Evolutionary conservation across 1,139 yeast species (phyloP).

Genomic region (Starmera stellimalicola): DNA sequence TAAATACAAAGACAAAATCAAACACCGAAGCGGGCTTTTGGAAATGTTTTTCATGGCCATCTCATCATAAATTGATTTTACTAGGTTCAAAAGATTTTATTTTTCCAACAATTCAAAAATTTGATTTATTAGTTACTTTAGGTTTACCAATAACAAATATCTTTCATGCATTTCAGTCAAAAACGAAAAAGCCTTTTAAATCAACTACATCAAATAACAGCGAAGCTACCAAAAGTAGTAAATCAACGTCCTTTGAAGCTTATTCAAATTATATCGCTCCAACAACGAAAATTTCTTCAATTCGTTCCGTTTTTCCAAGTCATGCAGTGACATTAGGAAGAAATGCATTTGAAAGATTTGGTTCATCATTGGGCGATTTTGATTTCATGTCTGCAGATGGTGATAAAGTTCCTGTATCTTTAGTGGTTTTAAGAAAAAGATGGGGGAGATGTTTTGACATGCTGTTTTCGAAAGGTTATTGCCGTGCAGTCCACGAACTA

Average conservation of each 20-base stretch:
- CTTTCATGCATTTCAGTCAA: slow-evolving; percentile 21
- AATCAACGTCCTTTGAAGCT: slow-evolving; percentile 39
- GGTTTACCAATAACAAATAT: slow-evolving; percentile 59
- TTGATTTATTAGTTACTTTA: slow-evolving; percentile 48
- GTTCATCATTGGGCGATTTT: slow-evolving; percentile 56
- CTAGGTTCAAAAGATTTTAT: slow-evolving; percentile 42
- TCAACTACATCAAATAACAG: not conserved
- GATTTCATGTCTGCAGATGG: slow-evolving; percentile 63
- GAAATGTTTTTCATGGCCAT: slow-evolving; percentile 65
- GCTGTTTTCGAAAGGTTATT: slow-evolving; percentile 52
- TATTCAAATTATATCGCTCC: slow-evolving; percentile 76
- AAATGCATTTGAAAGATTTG: slow-evolving; percentile 61
- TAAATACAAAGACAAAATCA: slow-evolving; percentile 27
- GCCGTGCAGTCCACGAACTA: slow-evolving; percentile 42
- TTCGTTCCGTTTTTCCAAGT: slow-evolving; percentile 61
- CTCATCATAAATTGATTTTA: slow-evolving; percentile 59
- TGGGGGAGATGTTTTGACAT: slow-evolving; percentile 69
- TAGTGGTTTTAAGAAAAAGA: slow-evolving; percentile 51
- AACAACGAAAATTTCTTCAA: slow-evolving; percentile 52
- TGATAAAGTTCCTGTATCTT: slow-evolving; percentile 51
- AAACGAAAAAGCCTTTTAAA: slow-evolving; percentile 1
- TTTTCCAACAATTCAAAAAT: slow-evolving; percentile 47
- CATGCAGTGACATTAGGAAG: slow-evolving; percentile 71
- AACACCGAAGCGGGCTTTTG: slow-evolving; percentile 44
- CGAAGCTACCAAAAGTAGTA: slow-evolving; percentile 4